Base-by-base conservation (phyloP, 805 yeast species). In the Debaryomyces hansenii region DNA sequence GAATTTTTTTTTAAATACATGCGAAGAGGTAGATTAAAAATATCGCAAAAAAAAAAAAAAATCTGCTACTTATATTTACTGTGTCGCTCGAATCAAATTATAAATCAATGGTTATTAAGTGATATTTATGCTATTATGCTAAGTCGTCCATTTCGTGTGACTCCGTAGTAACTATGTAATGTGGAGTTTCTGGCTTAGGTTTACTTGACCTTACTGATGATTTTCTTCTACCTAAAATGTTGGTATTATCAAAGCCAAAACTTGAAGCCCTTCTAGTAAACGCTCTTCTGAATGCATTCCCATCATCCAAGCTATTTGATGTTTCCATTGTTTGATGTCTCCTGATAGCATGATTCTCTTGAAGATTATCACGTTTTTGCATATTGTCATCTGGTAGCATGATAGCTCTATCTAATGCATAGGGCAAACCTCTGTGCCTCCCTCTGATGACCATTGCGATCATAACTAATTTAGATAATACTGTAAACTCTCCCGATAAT, bases 351-450 rank as follows among this genome's bases (percentile, higher is more conserved):
- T 77, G 84, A 24, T 72, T 61, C 35, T 80, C 85, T 63, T 84
- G 87, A 10, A 78, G 67, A 48, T 69, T 72, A 64, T 86, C 94
- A 55, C 86, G 71, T 55, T 73, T 67, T 21, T 78, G 77, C 78
- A 85, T 74, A 50, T 80, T 78, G 12, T 83, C 85, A 44, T 85
- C 80, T 6, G 95, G 92, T 42, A 92, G 64, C 76, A 92, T 84
- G 53, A 94, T 87, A 32, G 99, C 98, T 62, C 99, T 82, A 67
- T 94, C 99, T 47, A 94, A 78, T 0, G 91, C 74, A 61, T 92
- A 90, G 1, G 99, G 99, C 48, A 94, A 74, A 32, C 98, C 98
- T 78, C 99, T 88, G 59, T 91, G 97, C 48, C 97, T 78, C 8
- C 99, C 98, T 70, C 99, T 82, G 38, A 94, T 78, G 87, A 94